These are phyloP conservation scores for Gnomoniopsis sp. DNA, from an alignment of 2,329 filamentous ascomycete species.

Conservation along the genomic window DNA sequence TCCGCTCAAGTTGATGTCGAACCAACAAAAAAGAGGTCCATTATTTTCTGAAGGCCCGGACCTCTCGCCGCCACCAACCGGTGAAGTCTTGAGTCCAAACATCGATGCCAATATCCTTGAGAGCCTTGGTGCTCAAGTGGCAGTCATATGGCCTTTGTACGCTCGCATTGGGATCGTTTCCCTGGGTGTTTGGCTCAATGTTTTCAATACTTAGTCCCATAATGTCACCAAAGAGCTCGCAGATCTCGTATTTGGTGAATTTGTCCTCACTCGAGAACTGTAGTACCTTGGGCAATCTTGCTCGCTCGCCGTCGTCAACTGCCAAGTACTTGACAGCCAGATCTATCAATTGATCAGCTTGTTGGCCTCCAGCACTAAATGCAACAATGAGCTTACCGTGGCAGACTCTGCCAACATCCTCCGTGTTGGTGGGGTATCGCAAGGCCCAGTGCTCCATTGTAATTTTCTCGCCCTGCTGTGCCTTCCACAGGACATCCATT, in stretches of 20 bases:
- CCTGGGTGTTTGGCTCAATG: slow-evolving; percentile 67
- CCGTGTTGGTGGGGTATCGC: slow-evolving; percentile 84
- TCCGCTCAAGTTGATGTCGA: background rate
- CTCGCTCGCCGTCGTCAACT: slow-evolving; percentile 37
- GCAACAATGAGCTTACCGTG: slow-evolving; percentile 47
- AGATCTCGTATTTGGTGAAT: slow-evolving; percentile 89
- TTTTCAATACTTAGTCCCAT: slow-evolving; percentile 68
- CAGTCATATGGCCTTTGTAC: slow-evolving; percentile 85
- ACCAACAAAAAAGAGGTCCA: background rate
- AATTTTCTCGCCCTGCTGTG: slow-evolving; percentile 61
- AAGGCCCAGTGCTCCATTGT: slow-evolving; percentile 85
- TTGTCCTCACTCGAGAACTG: slow-evolving; percentile 86
- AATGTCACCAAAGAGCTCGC: slow-evolving; percentile 72
- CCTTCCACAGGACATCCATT: slow-evolving; percentile 72
- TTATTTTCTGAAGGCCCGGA: slow-evolving; percentile 57
- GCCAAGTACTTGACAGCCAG: slow-evolving; percentile 65
- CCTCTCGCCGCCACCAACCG: slow-evolving; percentile 73
- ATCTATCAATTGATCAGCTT: slow-evolving; percentile 42
- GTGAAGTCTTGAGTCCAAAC: slow-evolving; percentile 72
- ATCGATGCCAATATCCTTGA: slow-evolving; percentile 72
- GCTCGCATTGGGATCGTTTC: slow-evolving; percentile 66
- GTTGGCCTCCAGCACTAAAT: background rate
- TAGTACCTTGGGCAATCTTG: slow-evolving; percentile 63
- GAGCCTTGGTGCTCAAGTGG: slow-evolving; percentile 72
- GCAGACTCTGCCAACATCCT: slow-evolving; percentile 78